A percentile compares a stretch with the other conserved stretches of the same genome.
Conservation (phyloP, 805 yeast species). For the Blastobotrys mokoenaii region DNA sequence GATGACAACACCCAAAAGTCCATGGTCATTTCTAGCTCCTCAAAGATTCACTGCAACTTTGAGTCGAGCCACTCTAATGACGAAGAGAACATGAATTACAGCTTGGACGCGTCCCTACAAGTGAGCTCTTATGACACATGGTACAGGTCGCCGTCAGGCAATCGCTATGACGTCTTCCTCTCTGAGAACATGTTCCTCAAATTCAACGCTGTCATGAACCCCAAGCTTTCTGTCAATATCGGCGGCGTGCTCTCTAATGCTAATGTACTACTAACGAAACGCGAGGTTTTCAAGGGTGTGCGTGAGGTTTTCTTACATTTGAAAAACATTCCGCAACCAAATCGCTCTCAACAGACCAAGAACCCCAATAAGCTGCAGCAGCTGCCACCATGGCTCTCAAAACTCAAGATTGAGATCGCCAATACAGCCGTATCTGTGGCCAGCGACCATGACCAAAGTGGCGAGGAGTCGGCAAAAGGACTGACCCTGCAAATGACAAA, state of each 20-base stretch:
- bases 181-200: constrained; percentile 18
- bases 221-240: constrained; percentile 22
- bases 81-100: constrained; percentile 17
- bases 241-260: constrained; percentile 20
- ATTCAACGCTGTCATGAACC: constrained; percentile 22
- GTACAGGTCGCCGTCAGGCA: constrained; percentile 25
- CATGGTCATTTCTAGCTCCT: constrained; percentile 29
- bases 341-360: not conserved
- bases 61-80: constrained; percentile 22
- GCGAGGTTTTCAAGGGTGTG: constrained; percentile 27
- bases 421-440: constrained; percentile 21
- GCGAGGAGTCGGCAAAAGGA: constrained; percentile 13
- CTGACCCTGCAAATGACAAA: constrained; percentile 15
- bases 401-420: constrained; percentile 22
- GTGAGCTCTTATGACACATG: constrained; percentile 20
- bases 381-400: constrained; percentile 24
- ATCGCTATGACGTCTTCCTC: constrained; percentile 22
- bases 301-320: constrained; percentile 17
- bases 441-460: constrained; percentile 10
- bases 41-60: constrained; percentile 25
- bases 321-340: not conserved
- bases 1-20: constrained; percentile 12
- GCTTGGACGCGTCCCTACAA: constrained; percentile 18
- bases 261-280: constrained; percentile 22
- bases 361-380: constrained; percentile 8